Conservation (phyloP, 23 red algal genomes). For the Porphyridium purpureum region DNA sequence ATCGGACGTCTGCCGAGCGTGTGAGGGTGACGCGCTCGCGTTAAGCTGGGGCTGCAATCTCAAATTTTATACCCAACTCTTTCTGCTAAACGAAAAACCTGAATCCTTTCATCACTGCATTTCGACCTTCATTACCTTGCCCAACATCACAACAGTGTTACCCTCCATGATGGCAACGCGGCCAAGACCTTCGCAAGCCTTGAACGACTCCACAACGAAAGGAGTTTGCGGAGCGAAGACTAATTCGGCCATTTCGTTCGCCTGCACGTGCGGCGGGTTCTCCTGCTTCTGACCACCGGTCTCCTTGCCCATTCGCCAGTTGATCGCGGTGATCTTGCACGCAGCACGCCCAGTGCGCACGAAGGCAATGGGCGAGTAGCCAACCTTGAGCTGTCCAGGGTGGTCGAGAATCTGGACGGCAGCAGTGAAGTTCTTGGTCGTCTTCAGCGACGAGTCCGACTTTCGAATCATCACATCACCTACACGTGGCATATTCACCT, state of each 20-base stretch:
- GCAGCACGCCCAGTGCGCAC: conserved; percentile 83
- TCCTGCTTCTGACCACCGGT: conserved; percentile 86
- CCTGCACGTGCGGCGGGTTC: conserved; percentile 63
- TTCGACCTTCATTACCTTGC: too few relatives aligned
- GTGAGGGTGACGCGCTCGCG: too few relatives aligned
- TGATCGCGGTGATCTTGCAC: conserved; percentile 75
- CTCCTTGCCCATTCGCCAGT: conserved; percentile 85
- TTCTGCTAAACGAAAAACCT: too few relatives aligned
- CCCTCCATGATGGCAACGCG: conserved; percentile 96
- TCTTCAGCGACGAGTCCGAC: conserved; percentile 65
- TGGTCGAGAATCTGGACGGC: conserved; percentile 96
- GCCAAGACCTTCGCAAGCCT: conserved; percentile 64
- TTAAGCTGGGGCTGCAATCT: too few relatives aligned
- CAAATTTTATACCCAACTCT: too few relatives aligned
- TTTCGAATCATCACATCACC: conserved; percentile 74
- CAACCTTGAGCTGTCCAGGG: conserved; percentile 87
- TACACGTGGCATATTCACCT: conserved; percentile 73
- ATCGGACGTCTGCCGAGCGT: too few relatives aligned
- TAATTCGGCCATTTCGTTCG: conserved; percentile 76
- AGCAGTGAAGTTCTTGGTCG: conserved; percentile 48
- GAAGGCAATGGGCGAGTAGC: conserved; percentile 82
- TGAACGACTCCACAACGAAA: conserved; percentile 87
- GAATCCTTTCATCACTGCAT: too few relatives aligned
- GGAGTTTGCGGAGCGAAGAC: conserved; percentile 59
- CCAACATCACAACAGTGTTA: too few relatives aligned